Evolutionary conservation across 257 asterid species (phyloP), one percentile per base, ranked within the genome.

Genomic region (Eustoma russellianum): DNA sequence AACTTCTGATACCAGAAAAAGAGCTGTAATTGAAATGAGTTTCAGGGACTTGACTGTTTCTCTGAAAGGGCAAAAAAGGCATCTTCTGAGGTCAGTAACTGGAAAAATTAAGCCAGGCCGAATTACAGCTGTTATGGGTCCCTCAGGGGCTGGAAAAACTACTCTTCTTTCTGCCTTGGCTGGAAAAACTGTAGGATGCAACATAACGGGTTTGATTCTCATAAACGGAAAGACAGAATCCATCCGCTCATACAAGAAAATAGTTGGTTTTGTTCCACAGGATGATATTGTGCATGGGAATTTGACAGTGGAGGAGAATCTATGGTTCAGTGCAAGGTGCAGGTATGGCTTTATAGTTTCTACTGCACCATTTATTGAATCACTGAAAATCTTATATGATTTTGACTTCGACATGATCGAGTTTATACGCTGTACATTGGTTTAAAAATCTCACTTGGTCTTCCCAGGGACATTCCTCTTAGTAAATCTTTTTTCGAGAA

Each of bases 51-150:
- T 91, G 17, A 83, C 94, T 2, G 94, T 91, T 64, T 71, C 83
- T 17, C 60, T 91, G 74, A 91, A 84, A 55, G 83, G 87, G 40
- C 76, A 80, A 66, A 77, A 79, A 68, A 82, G 70, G 59, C 80
- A 67, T 63, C 86, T 91, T 55, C 77, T 91, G 59, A 79, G 92
- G 77, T 82, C 81, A 35, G 71, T 87, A 55, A 82, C 74, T 1
- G 98, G 98, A 24, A 88, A 81, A 66, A 82, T 91, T 56, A 69
- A 51, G 68, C 90, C 96, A 30, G 89, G 94, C 63, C 83, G 88
- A 16, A 85, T 91, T 33, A 84, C 98, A 41, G 98, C 98, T 70
- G 92, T 87, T 17, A 91, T 91, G 98, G 98, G 98, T 17, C 98
- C 96, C 13, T 91, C 98, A 0, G 98, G 98, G 44, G 96, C 98